Base-by-base conservation (phyloP, 441 rosid species). In the Populus tomentosa region DNA sequence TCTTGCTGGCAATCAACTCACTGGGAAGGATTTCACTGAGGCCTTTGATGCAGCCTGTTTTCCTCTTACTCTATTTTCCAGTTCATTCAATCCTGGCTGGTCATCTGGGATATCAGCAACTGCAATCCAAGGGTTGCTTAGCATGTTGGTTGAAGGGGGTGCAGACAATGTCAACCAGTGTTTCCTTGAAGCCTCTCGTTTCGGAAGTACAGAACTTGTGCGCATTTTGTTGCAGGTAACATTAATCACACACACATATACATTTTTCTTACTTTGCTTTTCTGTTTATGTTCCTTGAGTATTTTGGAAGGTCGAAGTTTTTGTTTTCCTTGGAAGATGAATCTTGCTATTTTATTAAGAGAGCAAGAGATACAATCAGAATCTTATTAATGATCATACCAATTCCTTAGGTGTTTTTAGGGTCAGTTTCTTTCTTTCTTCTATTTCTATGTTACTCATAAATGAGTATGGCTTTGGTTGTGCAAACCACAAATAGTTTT, bases 1-100 rank as follows among this genome's bases (percentile, higher is more conserved):
- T 82, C 87, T 93, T 73, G 95, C 94, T 0, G 96, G 97, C 75
- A 90, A 90, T 83, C 96, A 92, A 71, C 96, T 95, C 35, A 89
- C 95, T 0, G 99, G 99, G 77, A 95, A 90, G 78, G 98, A 93
- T 85, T 95, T 95, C 87, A 93, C 98, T 0, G 99, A 95, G 88
- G 99, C 98, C 21, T 93, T 93, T 84, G 98, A 93, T 75, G 98
- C 98, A 10, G 98, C 98, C 73, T 93, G 97, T 84, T 95, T 95
- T 82, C 99, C 99, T 14, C 92, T 93, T 32, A 93, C 99, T 71
- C 87, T 95, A 75, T 95, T 95, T 74, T 95, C 99, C 42, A 89
- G 90, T 82, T 90, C 97, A 28, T 93, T 95, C 82, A 94, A 92
- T 81, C 95, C 94, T 83, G 99, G 94, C 74, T 95, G 99, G 99